These are phyloP conservation scores for Gaultheria prostrata DNA, from an alignment of 148 eudicot genomes.

Conservation along the genomic window DNA sequence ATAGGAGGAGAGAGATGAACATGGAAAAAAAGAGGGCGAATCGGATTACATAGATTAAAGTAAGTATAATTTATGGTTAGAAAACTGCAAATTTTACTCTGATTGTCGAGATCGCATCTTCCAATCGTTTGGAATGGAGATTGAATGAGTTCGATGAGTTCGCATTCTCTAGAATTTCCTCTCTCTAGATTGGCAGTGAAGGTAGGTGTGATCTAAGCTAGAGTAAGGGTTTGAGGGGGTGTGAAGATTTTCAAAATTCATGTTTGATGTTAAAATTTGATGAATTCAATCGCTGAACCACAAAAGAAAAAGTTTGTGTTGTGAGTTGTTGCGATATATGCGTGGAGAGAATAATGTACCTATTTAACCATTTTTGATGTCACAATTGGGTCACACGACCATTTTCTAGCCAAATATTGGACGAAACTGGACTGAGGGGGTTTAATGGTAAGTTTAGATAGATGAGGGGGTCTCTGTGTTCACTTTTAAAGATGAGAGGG, in stretches of 20 bases:
- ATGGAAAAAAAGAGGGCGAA: conserved; percentile 60
- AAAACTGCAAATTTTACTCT: not conserved
- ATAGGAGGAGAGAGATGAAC: conserved; percentile 52
- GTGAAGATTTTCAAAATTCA: not conserved
- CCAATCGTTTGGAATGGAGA: not conserved
- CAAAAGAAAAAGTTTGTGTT: not conserved
- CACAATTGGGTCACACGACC: no score
- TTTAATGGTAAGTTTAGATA: no score
- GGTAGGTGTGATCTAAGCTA: not conserved
- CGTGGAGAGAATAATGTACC: no score
- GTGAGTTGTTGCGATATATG: not conserved
- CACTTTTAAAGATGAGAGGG: no score
- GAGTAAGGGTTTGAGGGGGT: conserved; percentile 12
- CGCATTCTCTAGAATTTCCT: not conserved
- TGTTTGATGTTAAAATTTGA: not conserved
- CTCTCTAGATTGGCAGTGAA: no score
- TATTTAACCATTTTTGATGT: no score
- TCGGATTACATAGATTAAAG: not conserved
- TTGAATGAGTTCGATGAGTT: no score
- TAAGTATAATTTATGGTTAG: not conserved
- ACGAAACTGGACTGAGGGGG: no score
- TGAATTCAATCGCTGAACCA: not conserved
- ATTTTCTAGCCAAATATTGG: no score
- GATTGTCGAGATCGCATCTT: conserved; percentile 4
- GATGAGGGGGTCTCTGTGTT: no score